Percentiles rank a stretch among this genome's conserved stretches.
These are phyloP conservation scores for Moniliophthora roreri DNA, from an alignment of 1,284 basidiomycete genomes.

Conservation along the genomic window DNA sequence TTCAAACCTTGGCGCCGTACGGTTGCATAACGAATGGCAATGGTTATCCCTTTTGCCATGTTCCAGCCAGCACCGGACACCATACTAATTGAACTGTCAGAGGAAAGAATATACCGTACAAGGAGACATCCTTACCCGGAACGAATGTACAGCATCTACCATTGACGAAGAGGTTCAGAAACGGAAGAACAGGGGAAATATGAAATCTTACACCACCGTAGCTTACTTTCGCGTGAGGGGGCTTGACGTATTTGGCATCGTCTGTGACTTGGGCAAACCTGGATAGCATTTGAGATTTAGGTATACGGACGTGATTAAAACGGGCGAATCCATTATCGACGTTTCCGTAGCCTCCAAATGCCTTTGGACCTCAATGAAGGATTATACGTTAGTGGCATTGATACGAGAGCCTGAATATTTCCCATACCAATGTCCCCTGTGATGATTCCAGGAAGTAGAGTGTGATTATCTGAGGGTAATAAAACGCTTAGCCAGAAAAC, in stretches of 20 bases:
- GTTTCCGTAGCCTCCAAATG: constrained; percentile 50
- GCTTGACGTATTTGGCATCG: constrained; percentile 66
- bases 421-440: constrained; percentile 74
- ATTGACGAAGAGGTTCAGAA: constrained; percentile 6
- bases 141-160: constrained; percentile 73
- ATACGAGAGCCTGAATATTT: not conserved
- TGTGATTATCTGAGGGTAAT: constrained; percentile 51
- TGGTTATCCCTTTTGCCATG: constrained; percentile 63
- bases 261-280: constrained; percentile 73
- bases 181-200: not conserved
- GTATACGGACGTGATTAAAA: constrained; percentile 73
- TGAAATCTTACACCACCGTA: constrained; percentile 73
- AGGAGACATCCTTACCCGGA: constrained; percentile 40
- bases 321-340: constrained; percentile 74
- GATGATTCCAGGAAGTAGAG: constrained; percentile 58
- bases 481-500: not conserved
- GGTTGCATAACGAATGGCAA: constrained; percentile 73
- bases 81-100: constrained; percentile 43
- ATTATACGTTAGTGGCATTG: not conserved
- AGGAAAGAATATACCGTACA: no score
- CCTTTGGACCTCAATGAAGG: constrained; percentile 56
- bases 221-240: constrained; percentile 72
- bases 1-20: constrained; percentile 69
- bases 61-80: constrained; percentile 57
- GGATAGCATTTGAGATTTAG: constrained; percentile 74